Evolutionary conservation across 345 rosid species (phyloP).

Genomic region (Microcos paniculata): DNA sequence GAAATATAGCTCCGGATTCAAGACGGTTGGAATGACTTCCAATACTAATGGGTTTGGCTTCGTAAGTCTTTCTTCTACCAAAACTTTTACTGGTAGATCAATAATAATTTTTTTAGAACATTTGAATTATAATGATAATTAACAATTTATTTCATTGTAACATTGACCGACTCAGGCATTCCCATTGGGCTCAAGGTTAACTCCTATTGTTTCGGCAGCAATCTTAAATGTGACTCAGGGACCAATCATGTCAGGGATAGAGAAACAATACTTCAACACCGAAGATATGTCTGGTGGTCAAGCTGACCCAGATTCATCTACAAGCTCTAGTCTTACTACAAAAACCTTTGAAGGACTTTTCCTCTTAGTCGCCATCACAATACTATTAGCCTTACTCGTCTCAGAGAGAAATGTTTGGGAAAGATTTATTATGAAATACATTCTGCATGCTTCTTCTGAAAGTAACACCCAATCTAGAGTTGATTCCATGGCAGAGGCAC

Average conservation of each 20-base stretch:
- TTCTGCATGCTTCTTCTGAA: too few species aligned
- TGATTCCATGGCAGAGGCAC: too few species aligned
- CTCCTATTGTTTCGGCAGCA: constrained; percentile 38
- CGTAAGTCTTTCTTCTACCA: constrained; percentile 1
- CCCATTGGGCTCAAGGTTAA: constrained; percentile 38
- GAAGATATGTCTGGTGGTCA: too few species aligned
- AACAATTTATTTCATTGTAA: too few species aligned
- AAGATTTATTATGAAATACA: background rate
- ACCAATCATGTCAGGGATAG: too few species aligned
- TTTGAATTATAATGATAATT: background rate
- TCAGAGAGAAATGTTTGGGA: constrained; percentile 8
- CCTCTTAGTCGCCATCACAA: constrained; percentile 16
- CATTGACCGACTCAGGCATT: constrained; percentile 24
- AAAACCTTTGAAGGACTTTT: constrained; percentile 33
- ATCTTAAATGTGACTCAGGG: constrained; percentile 36
- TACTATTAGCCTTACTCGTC: constrained; percentile 15
- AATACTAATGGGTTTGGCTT: constrained; percentile 22
- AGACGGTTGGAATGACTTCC: constrained; percentile 6
- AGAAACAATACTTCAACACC: too few species aligned
- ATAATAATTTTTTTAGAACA: background rate
- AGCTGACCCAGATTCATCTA: too few species aligned
- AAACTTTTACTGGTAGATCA: background rate
- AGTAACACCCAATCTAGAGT: too few species aligned
- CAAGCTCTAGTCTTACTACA: constrained; percentile 5
- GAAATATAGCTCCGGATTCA: background rate